phyloP scores from a whole-genome alignment of 1,139 yeast species.

The Taphrina deformans region DNA sequence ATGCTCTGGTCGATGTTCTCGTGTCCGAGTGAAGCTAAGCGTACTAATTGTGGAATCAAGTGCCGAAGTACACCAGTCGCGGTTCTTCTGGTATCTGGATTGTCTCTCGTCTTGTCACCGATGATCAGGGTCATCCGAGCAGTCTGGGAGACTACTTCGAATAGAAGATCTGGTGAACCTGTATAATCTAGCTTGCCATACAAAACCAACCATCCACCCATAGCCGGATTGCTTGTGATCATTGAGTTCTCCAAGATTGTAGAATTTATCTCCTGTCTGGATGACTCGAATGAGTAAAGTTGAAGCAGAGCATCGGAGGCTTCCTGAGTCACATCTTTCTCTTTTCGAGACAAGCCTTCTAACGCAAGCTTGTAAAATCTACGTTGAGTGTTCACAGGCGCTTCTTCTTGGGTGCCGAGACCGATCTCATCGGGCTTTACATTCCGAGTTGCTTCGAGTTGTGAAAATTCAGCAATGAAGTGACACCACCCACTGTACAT shows the following conservation, averaged over 20 bases:
- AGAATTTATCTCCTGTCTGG: not conserved
- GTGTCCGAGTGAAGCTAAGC: not conserved
- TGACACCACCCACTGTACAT: conserved; percentile 11
- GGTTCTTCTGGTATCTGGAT: conserved; percentile 9
- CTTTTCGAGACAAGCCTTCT: not conserved
- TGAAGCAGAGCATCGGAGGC: not conserved
- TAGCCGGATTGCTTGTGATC: not conserved
- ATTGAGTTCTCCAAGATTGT: not conserved
- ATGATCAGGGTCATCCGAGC: not conserved
- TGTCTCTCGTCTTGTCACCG: not conserved
- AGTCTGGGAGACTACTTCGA: not conserved
- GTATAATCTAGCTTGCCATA: conserved; percentile 1
- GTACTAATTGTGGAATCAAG: not conserved
- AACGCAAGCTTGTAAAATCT: not conserved
- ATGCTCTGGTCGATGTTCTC: not conserved
- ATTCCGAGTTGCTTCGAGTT: not conserved
- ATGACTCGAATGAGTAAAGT: not conserved
- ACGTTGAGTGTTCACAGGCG: not conserved
- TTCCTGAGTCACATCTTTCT: not conserved
- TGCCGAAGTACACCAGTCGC: not conserved
- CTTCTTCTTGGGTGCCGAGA: not conserved
- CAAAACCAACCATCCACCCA: conserved; percentile 6
- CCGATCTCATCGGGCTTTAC: not conserved
- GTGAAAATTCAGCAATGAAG: not conserved
- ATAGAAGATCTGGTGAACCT: not conserved